phyloP scores from a whole-genome alignment of 1,284 basidiomycete genomes.

The Pyrrhoderma lamaoense region DNA sequence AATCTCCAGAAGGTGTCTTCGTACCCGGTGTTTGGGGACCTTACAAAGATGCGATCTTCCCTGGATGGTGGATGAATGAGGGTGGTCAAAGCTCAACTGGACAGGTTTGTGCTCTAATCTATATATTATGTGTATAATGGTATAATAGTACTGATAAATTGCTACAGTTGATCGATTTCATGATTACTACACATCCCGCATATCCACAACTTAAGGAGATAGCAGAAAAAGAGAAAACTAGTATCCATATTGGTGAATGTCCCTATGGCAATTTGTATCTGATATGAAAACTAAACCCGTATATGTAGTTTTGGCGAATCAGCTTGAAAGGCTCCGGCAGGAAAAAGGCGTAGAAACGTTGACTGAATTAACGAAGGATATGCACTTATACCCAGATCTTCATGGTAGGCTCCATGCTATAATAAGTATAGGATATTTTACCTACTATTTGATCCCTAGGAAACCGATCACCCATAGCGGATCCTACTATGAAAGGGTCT shows the following conservation, averaged over 20 bases:
- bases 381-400: conserved; percentile 94
- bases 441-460: too few species aligned
- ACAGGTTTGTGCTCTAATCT: conserved; percentile 45
- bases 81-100: conserved; percentile 98
- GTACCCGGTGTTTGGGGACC: conserved; percentile 97
- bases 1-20: conserved; percentile 78
- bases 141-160: conserved; percentile 1
- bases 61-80: conserved; percentile 98
- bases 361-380: conserved; percentile 82
- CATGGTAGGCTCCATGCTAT: too few species aligned
- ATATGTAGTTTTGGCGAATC: conserved; percentile 58
- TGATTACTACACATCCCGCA: conserved; percentile 88
- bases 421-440: too few species aligned
- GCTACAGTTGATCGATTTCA: conserved; percentile 82
- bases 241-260: conserved; percentile 48
- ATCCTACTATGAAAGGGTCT: conserved; percentile 88
- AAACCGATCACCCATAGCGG: conserved; percentile 94
- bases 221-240: conserved; percentile 45
- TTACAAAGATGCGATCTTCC: conserved; percentile 88
- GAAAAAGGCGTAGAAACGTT: conserved; percentile 53
- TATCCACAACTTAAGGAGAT: conserved; percentile 61
- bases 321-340: conserved; percentile 60
- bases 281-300: background rate
- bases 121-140: conserved; percentile 1
- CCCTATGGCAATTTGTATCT: background rate